Base-by-base conservation (phyloP, 495 filamentous ascomycete genomes). In the Aspergillus nanangensis region DNA sequence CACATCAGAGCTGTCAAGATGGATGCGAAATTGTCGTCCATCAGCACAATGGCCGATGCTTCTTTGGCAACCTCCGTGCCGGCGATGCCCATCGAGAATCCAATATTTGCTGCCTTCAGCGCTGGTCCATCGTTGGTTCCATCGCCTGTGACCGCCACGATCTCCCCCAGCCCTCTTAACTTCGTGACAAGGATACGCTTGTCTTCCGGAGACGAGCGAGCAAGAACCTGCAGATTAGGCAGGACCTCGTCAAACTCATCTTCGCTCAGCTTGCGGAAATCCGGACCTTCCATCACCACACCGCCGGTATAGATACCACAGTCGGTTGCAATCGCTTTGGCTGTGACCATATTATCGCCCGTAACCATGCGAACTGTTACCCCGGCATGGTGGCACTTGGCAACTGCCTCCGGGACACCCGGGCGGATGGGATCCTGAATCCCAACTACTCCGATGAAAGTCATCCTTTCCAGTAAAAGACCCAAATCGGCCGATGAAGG, bases 51-150 rank as follows among this genome's bases (percentile, higher is more conserved):
- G 13, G 84, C 82, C 20, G 83, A 88, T 8, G 86, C 86, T 61
- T 90, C 86, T 65, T 88, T 88, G 13, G 86, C 86, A 9, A 90
- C 86, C 58, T 89, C 86, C 9, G 86, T 90, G 2, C 52, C 52
- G 1, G 39, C 27, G 8, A 55, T 47, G 4, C 47, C 88, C 66
- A 93, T 87, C 57, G 88, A 86, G 70, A 93, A 90, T 78, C 60
- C 57, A 44, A 67, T 61, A 74, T 94, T 87, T 35, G 88, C 87
- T 71, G 91, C 89, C 77, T 91, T 92, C 43, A 94, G 76, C 32
- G 88, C 90, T 39, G 88, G 88, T 47, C 86, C 88, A 70, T 94
- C 88, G 70, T 94, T 94, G 63, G 92, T 88, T 80, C 88, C 88
- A 57, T 94, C 89, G 78, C 88, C 89, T 71, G 88, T 94, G 83